These are phyloP conservation scores for Candida sanyaensis DNA, from an alignment of 1,139 yeast species.

Conservation along the genomic window DNA sequence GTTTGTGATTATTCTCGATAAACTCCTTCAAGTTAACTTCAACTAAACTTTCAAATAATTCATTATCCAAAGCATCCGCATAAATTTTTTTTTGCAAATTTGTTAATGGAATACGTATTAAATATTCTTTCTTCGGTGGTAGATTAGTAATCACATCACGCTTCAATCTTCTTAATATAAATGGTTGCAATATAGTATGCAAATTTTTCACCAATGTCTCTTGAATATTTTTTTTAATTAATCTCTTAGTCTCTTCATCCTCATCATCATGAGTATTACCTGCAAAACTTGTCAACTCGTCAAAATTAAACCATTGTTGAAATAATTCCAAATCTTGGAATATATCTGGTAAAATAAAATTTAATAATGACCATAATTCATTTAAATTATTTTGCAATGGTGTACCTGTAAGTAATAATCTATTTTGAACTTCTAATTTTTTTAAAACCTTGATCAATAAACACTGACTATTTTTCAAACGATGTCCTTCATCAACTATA, in stretches of 20 bases:
- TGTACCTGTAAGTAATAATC: slow-evolving; percentile 85
- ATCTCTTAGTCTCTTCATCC: slow-evolving; percentile 32
- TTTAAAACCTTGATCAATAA: slow-evolving; percentile 71
- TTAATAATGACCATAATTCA: slow-evolving; percentile 88
- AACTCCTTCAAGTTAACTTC: slow-evolving; percentile 50
- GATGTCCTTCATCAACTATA: slow-evolving; percentile 95
- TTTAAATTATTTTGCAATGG: slow-evolving; percentile 88
- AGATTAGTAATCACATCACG: slow-evolving; percentile 63
- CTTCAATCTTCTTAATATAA: slow-evolving; percentile 78
- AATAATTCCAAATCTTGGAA: slow-evolving; percentile 87
- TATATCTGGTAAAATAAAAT: slow-evolving; percentile 88
- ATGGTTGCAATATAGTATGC: slow-evolving; percentile 88
- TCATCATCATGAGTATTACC: slow-evolving; percentile 35
- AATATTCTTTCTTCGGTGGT: slow-evolving; percentile 89
- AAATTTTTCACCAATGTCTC: slow-evolving; percentile 68
- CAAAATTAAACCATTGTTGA: slow-evolving; percentile 91
- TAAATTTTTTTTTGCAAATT: slow-evolving; percentile 66
- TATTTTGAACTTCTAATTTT: slow-evolving; percentile 61
- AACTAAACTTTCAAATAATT: slow-evolving; percentile 41
- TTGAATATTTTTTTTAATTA: slow-evolving; percentile 66
- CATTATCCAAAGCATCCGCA: slow-evolving; percentile 53
- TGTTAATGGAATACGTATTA: slow-evolving; percentile 72
- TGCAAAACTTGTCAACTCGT: slow-evolving; percentile 47
- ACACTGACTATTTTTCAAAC: slow-evolving; percentile 82
- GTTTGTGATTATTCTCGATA: slow-evolving; percentile 32